These are phyloP conservation scores for Apophysomyces trapeziformis DNA, from an alignment of 371 early-diverging fungal genomes.

Conservation along the genomic window DNA sequence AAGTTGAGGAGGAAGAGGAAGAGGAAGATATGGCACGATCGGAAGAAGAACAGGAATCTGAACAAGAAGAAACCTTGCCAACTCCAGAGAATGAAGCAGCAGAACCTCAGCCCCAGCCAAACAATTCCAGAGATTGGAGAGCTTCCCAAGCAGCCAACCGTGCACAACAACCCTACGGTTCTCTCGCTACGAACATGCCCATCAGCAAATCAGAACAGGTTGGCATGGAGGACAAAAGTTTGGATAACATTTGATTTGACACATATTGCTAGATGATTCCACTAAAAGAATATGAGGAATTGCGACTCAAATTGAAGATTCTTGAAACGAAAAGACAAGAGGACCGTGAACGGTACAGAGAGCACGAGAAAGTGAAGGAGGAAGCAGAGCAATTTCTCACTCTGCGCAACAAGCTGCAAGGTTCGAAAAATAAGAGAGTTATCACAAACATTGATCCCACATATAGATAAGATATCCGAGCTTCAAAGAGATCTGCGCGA, in stretches of 20 bases:
- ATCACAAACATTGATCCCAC: no score
- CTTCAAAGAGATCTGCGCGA: constrained; percentile 78
- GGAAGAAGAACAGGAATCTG: constrained; percentile 9
- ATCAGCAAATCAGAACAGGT: constrained; percentile 45
- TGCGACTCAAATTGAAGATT: constrained; percentile 78
- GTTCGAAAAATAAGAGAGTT: constrained; percentile 17
- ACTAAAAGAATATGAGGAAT: constrained; percentile 79
- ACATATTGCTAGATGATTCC: constrained; percentile 46
- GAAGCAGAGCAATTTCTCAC: constrained; percentile 77
- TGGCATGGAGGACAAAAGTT: background rate
- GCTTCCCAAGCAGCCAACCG: constrained; percentile 22
- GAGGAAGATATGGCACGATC: constrained; percentile 15
- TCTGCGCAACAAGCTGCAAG: constrained; percentile 71
- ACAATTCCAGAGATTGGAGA: constrained; percentile 14
- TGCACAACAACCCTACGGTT: constrained; percentile 34
- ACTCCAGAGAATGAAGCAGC: background rate
- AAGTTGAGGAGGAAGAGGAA: constrained; percentile 14
- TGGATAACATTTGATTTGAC: background rate
- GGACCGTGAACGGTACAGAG: constrained; percentile 75
- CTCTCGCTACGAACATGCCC: constrained; percentile 35
- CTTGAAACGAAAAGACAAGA: constrained; percentile 84
- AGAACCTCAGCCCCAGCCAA: background rate
- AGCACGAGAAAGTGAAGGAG: constrained; percentile 73
- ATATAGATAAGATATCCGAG: constrained; percentile 64
- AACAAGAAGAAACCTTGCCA: constrained; percentile 10